Conservation (phyloP, 768 basidiomycete genomes). For the Pleurotus sapidus region DNA sequence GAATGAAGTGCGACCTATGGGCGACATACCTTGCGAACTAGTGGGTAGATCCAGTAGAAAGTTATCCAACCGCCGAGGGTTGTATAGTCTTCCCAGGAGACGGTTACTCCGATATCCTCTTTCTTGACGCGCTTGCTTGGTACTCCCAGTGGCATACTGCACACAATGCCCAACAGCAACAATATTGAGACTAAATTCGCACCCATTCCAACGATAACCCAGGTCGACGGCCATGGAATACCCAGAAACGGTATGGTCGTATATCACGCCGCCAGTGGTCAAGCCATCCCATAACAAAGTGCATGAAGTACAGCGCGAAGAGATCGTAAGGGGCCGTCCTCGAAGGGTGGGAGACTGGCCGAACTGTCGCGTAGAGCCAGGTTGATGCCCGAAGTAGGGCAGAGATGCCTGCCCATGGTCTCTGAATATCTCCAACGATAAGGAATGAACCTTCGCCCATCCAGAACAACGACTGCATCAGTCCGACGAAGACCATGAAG, state of each 20-base stretch:
- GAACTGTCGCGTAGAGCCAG: slow-evolving; percentile 67
- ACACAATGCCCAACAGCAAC: slow-evolving; percentile 41
- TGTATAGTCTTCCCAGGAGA: slow-evolving; percentile 79
- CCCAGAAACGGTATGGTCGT: slow-evolving; percentile 42
- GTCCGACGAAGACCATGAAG: slow-evolving; percentile 52
- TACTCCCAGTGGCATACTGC: slow-evolving; percentile 65
- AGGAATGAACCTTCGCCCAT: slow-evolving; percentile 55
- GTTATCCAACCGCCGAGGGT: slow-evolving; percentile 69
- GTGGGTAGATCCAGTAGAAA: slow-evolving; percentile 69
- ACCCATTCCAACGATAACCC: slow-evolving; percentile 24
- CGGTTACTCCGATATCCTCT: slow-evolving; percentile 60
- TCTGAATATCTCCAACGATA: slow-evolving; percentile 32
- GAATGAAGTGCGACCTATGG: not conserved
- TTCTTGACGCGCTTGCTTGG: slow-evolving; percentile 51
- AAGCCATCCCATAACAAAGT: slow-evolving; percentile 49
- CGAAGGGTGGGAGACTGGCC: slow-evolving; percentile 49
- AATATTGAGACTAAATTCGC: slow-evolving; percentile 43
- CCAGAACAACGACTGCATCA: slow-evolving; percentile 58
- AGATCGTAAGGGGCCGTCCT: slow-evolving; percentile 64
- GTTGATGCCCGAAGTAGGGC: slow-evolving; percentile 47
- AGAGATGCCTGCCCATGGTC: slow-evolving; percentile 31
- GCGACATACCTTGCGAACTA: slow-evolving; percentile 44
- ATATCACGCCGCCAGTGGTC: slow-evolving; percentile 52
- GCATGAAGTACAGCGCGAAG: slow-evolving; percentile 51
- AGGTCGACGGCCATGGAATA: slow-evolving; percentile 35